Conservation (phyloP, 371 early-diverging fungal genomes). For the Lichtheimia ornata region DNA sequence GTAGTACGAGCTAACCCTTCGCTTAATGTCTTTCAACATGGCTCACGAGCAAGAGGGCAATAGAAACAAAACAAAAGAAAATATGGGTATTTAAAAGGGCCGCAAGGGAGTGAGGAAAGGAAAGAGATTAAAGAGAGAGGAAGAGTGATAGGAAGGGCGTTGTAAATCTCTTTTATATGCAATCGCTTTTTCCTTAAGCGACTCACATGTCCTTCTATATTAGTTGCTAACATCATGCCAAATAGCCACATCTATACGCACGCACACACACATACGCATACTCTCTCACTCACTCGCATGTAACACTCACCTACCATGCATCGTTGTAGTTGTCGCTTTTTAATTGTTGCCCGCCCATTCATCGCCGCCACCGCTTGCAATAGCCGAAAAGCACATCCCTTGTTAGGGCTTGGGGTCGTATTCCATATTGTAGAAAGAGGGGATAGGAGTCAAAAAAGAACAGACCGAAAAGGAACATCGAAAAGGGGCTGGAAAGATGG, state of each 20-base stretch:
- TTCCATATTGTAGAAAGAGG: no score
- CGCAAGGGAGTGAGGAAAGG: conserved; percentile 6
- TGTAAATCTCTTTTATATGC: conserved; percentile 8
- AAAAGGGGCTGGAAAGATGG: conserved; percentile 1
- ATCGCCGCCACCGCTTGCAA: no score
- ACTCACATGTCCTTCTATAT: conserved; percentile 23
- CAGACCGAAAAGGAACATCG: no score
- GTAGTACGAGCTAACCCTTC: conserved; percentile 17
- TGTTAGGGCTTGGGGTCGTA: neutral
- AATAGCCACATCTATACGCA: neutral
- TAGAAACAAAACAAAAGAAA: conserved; percentile 6
- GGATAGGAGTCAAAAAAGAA: no score
- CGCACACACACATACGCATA: neutral
- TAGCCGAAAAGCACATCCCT: neutral
- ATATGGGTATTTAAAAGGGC: no score
- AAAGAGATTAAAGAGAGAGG: conserved; percentile 6
- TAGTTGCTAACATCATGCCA: neutral
- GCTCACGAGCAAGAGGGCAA: conserved; percentile 1
- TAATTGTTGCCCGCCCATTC: no score
- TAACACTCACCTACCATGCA: no score
- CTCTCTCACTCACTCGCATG: no score
- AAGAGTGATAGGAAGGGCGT: neutral
- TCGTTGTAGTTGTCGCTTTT: no score
- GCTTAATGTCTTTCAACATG: conserved; percentile 24
- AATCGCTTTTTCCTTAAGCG: conserved; percentile 5